These are phyloP conservation scores for Echites panduratus DNA, from an alignment of 257 asterid species.

Conservation along the genomic window DNA sequence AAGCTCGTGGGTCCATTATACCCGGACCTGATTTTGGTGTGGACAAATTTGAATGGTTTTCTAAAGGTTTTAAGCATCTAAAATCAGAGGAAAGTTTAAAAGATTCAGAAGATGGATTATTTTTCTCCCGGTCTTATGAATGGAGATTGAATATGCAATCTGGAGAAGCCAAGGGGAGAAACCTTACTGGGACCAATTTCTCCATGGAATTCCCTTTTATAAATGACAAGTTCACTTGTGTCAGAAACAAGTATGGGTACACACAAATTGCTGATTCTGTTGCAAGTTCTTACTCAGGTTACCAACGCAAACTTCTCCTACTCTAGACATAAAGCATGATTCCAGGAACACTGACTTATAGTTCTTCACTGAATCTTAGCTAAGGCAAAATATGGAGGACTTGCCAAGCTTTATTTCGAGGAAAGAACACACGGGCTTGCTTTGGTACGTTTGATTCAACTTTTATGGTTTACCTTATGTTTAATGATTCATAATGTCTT, in stretches of 20 bases:
- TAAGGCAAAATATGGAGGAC: constrained; percentile 57
- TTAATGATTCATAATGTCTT: not conserved
- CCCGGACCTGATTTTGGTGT: constrained; percentile 63
- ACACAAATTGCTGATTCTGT: constrained; percentile 33
- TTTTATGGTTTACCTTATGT: not conserved
- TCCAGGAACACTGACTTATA: not conserved
- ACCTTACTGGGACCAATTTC: constrained; percentile 37
- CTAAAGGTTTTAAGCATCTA: constrained; percentile 34
- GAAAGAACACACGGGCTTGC: constrained; percentile 6
- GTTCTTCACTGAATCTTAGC: constrained; percentile 25
- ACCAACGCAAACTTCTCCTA: not conserved
- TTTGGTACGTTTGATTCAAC: constrained; percentile 5
- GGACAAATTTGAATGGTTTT: constrained; percentile 51
- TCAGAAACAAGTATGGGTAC: constrained; percentile 42
- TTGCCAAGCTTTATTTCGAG: constrained; percentile 49
- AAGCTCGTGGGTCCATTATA: constrained; percentile 43
- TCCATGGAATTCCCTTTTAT: constrained; percentile 67
- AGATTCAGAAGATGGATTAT: constrained; percentile 19
- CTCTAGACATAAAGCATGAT: not conserved
- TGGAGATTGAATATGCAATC: constrained; percentile 58
- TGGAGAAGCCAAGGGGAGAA: constrained; percentile 43
- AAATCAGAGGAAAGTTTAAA: constrained; percentile 9
- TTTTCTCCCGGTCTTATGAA: constrained; percentile 42
- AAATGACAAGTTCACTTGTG: constrained; percentile 38
- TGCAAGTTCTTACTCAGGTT: constrained; percentile 53